These are phyloP conservation scores for Stagonosporopsis cucurbitacearum DNA, from an alignment of 2,329 filamentous ascomycete species.

Conservation along the genomic window DNA sequence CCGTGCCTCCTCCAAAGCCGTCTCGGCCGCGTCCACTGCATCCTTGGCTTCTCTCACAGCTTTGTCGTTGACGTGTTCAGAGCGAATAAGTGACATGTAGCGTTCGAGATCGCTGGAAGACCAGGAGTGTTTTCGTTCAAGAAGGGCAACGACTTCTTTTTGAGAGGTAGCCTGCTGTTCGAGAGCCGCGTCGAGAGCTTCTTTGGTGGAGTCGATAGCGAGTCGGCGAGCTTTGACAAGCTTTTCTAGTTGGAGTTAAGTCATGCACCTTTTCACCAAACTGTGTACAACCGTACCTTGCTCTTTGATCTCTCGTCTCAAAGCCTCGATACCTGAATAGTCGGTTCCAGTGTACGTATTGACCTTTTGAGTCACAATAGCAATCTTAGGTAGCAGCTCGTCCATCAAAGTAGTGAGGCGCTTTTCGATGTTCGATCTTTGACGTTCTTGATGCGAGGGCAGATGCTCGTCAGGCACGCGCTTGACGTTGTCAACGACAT, in stretches of 20 bases:
- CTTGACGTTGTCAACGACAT: conserved; percentile 36
- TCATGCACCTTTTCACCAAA: not conserved
- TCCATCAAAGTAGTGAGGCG: conserved; percentile 81
- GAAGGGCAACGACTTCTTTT: conserved; percentile 90
- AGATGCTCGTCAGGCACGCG: conserved; percentile 51
- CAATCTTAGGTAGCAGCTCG: conserved; percentile 81
- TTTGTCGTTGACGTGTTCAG: conserved; percentile 91
- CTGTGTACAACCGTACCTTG: conserved; percentile 58
- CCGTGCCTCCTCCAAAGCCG: conserved; percentile 77
- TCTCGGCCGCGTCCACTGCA: conserved; percentile 75
- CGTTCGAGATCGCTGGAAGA: conserved; percentile 84
- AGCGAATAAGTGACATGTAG: conserved; percentile 90
- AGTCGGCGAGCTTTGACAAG: conserved; percentile 65
- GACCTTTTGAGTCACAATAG: conserved; percentile 83
- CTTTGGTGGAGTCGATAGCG: conserved; percentile 73
- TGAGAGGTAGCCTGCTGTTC: conserved; percentile 84
- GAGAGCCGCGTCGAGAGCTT: conserved; percentile 82
- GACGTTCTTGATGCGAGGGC: conserved; percentile 60
- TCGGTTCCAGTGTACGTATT: conserved; percentile 88
- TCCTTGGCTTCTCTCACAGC: conserved; percentile 76
- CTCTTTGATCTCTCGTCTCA: conserved; percentile 77
- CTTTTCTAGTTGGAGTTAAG: conserved; percentile 52
- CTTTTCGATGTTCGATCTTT: conserved; percentile 64
- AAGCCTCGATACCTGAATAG: conserved; percentile 86
- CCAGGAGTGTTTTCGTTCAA: conserved; percentile 95